Conservation (phyloP, 352 stramenopile species). For the Discostella stelligera region DNA sequence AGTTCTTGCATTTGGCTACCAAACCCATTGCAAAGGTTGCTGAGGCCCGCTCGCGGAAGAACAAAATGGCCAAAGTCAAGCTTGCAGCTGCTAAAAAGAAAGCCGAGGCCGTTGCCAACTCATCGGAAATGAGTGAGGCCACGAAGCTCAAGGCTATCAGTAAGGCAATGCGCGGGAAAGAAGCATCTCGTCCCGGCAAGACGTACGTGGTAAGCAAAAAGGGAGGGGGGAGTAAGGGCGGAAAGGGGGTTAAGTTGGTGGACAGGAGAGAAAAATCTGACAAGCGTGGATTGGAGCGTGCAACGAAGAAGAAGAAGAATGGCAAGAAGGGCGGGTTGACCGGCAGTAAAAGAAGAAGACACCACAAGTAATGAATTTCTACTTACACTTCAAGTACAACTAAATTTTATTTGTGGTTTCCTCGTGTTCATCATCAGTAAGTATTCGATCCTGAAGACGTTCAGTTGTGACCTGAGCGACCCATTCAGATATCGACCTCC, state of each 20-base stretch:
- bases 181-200: constrained; percentile 85
- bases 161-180: constrained; percentile 90
- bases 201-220: constrained; percentile 95
- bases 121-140: constrained; percentile 94
- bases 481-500: constrained; percentile 36
- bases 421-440: neutral
- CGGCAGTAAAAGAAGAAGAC: constrained; percentile 64
- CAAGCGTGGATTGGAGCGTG: constrained; percentile 82
- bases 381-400: neutral
- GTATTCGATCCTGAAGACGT: neutral
- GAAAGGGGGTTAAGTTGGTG: constrained; percentile 92
- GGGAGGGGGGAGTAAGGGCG: constrained; percentile 58
- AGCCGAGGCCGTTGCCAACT: constrained; percentile 92
- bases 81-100: constrained; percentile 97
- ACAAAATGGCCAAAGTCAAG: constrained; percentile 84
- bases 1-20: constrained; percentile 92
- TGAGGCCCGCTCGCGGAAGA: constrained; percentile 95
- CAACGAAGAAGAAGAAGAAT: constrained; percentile 73
- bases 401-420: neutral
- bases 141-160: constrained; percentile 98
- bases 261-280: constrained; percentile 98
- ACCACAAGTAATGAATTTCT: constrained; percentile 57
- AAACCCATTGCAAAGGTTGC: constrained; percentile 99
- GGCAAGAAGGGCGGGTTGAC: constrained; percentile 80
- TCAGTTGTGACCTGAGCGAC: neutral